Base-by-base conservation (phyloP, 1,284 basidiomycete genomes). In the Puccinia hordei region DNA sequence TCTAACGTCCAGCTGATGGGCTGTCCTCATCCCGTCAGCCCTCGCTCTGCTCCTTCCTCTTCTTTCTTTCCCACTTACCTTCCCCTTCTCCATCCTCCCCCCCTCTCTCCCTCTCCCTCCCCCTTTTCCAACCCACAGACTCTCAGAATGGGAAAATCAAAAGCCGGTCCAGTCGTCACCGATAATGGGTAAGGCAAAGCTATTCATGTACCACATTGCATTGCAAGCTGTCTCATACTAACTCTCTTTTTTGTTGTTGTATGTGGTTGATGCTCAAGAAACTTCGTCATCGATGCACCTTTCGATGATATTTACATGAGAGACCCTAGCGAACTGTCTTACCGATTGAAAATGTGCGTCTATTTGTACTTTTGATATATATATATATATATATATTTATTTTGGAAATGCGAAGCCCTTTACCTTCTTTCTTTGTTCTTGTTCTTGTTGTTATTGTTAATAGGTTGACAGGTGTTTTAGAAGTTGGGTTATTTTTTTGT, bases 401-500 rank as follows among this genome's bases (percentile, higher is more conserved):
- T 55, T 15, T 46, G 35, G 55, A 46, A 22, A 19, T n/a, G 4
- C 12, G 57, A 41, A 41, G 38, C 38, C 38, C 38, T 41, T 41
- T 4, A 4, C 6, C 38, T 41, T 27, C 33, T 57, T 84, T 27
- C 19, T 73, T 94, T 87, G 90, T 38, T 46, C 15, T 55, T n/a
- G n/a, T n/a, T n/a, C n/a, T n/a, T n/a, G n/a, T n/a, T n/a, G n/a
- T n/a, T n/a, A n/a, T n/a, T n/a, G n/a, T n/a, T n/a, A n/a, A 35
- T 41, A 79, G 95, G 89, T 88, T 97, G 75, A 98, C 96, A 0
- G 96, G 97, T 80, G 94, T 99, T 15, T 92, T 98, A 44, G 96
- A 99, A 86, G 97, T 98, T 46, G 97, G 97, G 0, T 87, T 99
- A 30, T 99, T 99, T n/a, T n/a, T n/a, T 88, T 95, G 93, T 85